phyloP scores from a whole-genome alignment of 1,139 yeast genomes.

The Diutina rugosa region DNA sequence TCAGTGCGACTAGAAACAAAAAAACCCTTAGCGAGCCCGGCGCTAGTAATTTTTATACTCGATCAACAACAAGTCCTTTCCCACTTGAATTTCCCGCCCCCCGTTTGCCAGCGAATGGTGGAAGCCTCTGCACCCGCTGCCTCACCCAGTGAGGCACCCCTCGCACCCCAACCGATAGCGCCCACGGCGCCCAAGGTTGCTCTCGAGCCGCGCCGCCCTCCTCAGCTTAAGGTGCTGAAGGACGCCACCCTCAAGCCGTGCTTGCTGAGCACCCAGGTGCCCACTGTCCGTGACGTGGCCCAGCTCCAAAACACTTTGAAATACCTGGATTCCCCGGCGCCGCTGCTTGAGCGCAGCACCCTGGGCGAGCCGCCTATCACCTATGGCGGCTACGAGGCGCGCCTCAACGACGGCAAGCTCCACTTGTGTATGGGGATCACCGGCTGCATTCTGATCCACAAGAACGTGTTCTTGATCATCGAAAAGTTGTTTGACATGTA shows the following conservation, averaged over 20 bases:
- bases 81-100: neutral
- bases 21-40: neutral
- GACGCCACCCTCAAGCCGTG: neutral
- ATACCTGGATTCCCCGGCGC: neutral
- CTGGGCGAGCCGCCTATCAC: neutral
- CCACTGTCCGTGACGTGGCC: neutral
- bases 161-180: neutral
- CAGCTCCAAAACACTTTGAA: neutral
- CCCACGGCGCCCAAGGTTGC: neutral
- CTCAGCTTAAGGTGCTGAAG: neutral
- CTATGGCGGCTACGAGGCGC: neutral
- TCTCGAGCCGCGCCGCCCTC: neutral
- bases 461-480: conserved; percentile 14
- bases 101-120: neutral
- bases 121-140: neutral
- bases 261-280: neutral
- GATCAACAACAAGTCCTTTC: neutral
- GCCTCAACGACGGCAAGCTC: conserved; percentile 8
- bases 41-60: neutral
- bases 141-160: neutral
- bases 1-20: neutral
- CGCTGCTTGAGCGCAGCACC: neutral
- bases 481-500: conserved; percentile 17
- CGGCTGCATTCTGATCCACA: conserved; percentile 15
- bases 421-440: conserved; percentile 18